A percentile compares a stretch with the other conserved stretches of the same genome.
Conservation (phyloP, 2,329 filamentous ascomycete genomes). For the Nothophaeocryptopus gaeumannii region DNA sequence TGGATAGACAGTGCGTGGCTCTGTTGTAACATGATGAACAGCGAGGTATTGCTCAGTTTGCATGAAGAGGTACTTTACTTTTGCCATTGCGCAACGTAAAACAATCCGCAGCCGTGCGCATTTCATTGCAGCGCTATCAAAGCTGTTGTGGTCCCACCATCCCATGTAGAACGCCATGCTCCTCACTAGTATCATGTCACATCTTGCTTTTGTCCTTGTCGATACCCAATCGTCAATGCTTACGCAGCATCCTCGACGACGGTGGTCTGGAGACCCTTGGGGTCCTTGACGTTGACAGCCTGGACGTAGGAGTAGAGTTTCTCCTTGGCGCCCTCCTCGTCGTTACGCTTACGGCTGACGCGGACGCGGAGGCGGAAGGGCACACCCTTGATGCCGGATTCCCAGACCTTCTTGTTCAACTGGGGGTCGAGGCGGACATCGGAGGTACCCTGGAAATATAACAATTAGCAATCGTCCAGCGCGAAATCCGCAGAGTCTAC, state of each 20-base stretch:
- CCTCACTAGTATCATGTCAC: conserved; percentile 1
- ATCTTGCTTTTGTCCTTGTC: neutral
- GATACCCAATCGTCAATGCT: neutral
- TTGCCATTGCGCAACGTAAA: neutral
- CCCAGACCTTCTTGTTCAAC: conserved; percentile 99
- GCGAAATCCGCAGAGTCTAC: neutral
- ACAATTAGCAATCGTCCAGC: conserved; percentile 1
- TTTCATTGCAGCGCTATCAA: neutral
- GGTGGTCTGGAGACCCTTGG: conserved; percentile 93
- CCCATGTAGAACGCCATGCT: neutral
- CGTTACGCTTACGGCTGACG: conserved; percentile 99
- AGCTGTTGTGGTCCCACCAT: neutral
- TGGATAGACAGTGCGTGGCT: no score
- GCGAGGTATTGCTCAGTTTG: conserved; percentile 7
- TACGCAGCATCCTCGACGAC: conserved; percentile 66
- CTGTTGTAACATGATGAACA: conserved; percentile 1
- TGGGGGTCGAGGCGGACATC: conserved; percentile 98
- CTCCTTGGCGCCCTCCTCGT: conserved; percentile 99
- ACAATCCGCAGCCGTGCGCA: neutral
- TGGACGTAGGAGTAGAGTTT: conserved; percentile 99
- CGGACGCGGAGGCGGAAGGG: conserved; percentile 95
- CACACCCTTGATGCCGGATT: conserved; percentile 97
- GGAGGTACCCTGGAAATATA: conserved; percentile 70
- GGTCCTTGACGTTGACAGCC: conserved; percentile 98
- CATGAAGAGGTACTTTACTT: conserved; percentile 11